Conservation (phyloP, 2,329 filamentous ascomycete species). For the Cercospora zeina region DNA sequence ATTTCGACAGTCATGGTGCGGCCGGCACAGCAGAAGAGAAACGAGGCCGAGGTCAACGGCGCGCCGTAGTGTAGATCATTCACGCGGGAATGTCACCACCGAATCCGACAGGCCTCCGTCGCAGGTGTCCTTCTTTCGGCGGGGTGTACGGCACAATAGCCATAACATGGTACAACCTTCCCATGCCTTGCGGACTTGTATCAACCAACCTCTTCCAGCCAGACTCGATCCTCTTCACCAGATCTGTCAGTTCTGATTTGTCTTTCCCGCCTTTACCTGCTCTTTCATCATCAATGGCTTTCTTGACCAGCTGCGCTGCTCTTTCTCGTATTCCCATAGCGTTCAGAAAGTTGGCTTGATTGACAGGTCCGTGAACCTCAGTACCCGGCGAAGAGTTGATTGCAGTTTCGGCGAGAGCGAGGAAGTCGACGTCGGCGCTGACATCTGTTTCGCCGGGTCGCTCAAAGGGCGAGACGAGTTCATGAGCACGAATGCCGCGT, state of each 20-base stretch:
- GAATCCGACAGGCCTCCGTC: slow-evolving; percentile 82
- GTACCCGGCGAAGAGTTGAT: slow-evolving; percentile 72
- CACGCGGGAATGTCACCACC: slow-evolving; percentile 62
- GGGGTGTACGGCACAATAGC: slow-evolving; percentile 70
- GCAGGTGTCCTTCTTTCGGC: slow-evolving; percentile 62
- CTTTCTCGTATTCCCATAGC: slow-evolving; percentile 81
- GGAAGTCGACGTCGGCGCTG: slow-evolving; percentile 91
- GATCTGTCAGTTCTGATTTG: slow-evolving; percentile 47
- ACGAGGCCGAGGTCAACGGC: not conserved
- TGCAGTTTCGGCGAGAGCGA: slow-evolving; percentile 78
- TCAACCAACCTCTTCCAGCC: slow-evolving; percentile 85
- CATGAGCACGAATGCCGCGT: slow-evolving; percentile 80
- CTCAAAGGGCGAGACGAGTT: slow-evolving; percentile 73
- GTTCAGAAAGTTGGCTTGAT: slow-evolving; percentile 77
- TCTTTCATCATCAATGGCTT: slow-evolving; percentile 40
- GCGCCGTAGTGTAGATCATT: not conserved
- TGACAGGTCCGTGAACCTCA: slow-evolving; percentile 88
- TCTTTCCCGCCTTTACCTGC: slow-evolving; percentile 42
- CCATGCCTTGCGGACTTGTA: slow-evolving; percentile 80
- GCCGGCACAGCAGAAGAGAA: slow-evolving; percentile 1
- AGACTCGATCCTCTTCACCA: slow-evolving; percentile 63
- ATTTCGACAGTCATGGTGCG: slow-evolving; percentile 13
- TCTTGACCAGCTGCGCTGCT: slow-evolving; percentile 64
- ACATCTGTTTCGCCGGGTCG: slow-evolving; percentile 82
- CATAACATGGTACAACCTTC: slow-evolving; percentile 89